Base-by-base conservation (phyloP, 1,139 yeast species). In the Scheffersomyces parashehatae region DNA sequence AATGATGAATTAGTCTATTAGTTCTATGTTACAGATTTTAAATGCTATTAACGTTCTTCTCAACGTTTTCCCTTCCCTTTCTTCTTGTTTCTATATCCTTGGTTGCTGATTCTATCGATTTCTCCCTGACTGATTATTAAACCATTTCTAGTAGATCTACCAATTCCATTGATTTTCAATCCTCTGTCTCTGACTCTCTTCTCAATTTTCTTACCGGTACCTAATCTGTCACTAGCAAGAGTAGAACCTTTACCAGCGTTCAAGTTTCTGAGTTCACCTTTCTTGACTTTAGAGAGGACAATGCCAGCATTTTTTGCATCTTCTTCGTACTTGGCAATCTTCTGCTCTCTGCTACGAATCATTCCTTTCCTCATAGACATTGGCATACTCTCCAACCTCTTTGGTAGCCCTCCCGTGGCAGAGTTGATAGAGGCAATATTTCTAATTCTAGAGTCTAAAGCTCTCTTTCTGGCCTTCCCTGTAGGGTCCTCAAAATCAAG, bases 251-350 rank as follows among this genome's bases (percentile, higher is more conserved):
- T 69, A 35, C 85, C 88, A 40, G 73, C 67, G 50, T 79, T 73
- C 53, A 80, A 63, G 44, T 73, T 73, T 57, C 93, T 71, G 46
- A 84, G 69, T 46, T 83, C 78, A 6, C 89, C 90, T 62, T 81
- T 83, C 55, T 73, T 76, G 14, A 76, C 81, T 56, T 75, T 82
- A 3, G 90, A 76, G 41, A 91, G 70, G 16, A 93, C 78, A 47
- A 91, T 88, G 7, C 98, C 98, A 2, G 95, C 96, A 34, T 91
- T 91, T 47, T 73, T 77, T 6, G 99, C 97, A 39, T 88, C 90
- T 45, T 76, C 69, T 59, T 88, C 96, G 58, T 75, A 78, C 56
- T 79, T 80, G 5, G 68, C 59, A 30, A 83, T 78, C 48, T 81
- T 78, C 16, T 68, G 63, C 35, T 75, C 65, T 42, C 84, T 77